These are phyloP conservation scores for Colletotrichum sp. DNA, from an alignment of 2,329 filamentous ascomycete genomes.

Conservation along the genomic window DNA sequence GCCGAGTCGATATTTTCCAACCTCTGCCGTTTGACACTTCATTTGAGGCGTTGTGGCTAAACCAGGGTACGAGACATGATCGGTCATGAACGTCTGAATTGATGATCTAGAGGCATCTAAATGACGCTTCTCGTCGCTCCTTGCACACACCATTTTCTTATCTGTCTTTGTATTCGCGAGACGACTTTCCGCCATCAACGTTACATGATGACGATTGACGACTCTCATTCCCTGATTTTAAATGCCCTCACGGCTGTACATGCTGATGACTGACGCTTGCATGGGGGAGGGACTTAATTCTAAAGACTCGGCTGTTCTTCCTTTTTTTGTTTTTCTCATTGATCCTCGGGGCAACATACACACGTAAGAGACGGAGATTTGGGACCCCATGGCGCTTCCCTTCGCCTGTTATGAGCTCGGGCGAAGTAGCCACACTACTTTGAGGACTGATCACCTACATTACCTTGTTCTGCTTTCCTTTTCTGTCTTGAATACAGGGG, in stretches of 20 bases:
- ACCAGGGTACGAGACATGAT: slow-evolving; percentile 11
- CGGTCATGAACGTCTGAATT: neutral
- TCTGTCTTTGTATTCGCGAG: slow-evolving; percentile 33
- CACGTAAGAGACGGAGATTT: slow-evolving; percentile 13
- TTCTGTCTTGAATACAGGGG: slow-evolving; percentile 14
- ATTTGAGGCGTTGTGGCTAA: slow-evolving; percentile 14
- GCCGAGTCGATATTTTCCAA: neutral
- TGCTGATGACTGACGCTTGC: slow-evolving; percentile 52
- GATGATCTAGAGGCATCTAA: slow-evolving; percentile 2
- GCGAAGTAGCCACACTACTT: neutral
- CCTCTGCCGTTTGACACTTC: slow-evolving; percentile 2
- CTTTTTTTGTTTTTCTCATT: neutral
- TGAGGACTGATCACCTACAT: slow-evolving; percentile 7
- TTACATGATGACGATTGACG: slow-evolving; percentile 40
- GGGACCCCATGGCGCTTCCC: neutral
- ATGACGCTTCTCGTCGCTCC: slow-evolving; percentile 13
- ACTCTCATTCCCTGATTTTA: slow-evolving; percentile 37
- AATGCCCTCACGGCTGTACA: slow-evolving; percentile 43
- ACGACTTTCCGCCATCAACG: slow-evolving; percentile 30
- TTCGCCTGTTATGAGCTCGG: slow-evolving; percentile 19
- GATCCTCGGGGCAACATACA: slow-evolving; percentile 6
- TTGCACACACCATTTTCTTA: slow-evolving; percentile 15
- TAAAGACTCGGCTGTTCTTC: slow-evolving; percentile 20
- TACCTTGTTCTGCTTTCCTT: slow-evolving; percentile 16
- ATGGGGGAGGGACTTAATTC: slow-evolving; percentile 33